Evolutionary conservation across 2,329 filamentous ascomycete genomes (phyloP).

Genomic region (Penicillium thymicola): DNA sequence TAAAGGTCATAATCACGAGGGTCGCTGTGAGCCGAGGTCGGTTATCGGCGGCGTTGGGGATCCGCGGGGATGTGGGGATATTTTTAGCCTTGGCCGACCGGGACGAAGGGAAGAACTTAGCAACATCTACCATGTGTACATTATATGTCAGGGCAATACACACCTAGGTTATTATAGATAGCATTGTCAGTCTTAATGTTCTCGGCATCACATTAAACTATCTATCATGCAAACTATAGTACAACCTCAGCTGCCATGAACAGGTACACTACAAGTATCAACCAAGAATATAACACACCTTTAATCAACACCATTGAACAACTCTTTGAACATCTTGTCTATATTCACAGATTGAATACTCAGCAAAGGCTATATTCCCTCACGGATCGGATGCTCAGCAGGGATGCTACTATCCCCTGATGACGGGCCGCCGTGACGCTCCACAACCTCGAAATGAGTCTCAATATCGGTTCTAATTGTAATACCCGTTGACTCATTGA

Average conservation of each 20-base stretch:
- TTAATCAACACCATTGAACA: neutral
- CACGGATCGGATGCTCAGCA: neutral
- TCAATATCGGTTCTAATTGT: conserved; percentile 10
- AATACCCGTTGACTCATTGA: neutral
- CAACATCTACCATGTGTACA: too few relatives aligned
- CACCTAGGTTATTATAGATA: neutral
- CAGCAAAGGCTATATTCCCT: neutral
- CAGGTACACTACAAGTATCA: neutral
- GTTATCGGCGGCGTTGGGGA: conserved; percentile 24
- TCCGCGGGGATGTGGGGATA: conserved; percentile 22
- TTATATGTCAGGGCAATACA: too few relatives aligned
- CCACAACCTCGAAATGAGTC: conserved; percentile 1
- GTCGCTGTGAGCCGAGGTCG: conserved; percentile 16
- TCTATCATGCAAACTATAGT: neutral
- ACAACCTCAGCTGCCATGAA: neutral
- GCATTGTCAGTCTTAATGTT: too few relatives aligned
- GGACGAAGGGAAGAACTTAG: neutral
- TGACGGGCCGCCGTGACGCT: neutral
- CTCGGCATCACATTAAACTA: neutral
- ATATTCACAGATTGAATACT: neutral
- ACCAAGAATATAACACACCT: neutral
- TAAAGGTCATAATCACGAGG: conserved; percentile 19
- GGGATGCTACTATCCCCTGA: neutral
- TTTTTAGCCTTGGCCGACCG: conserved; percentile 1
- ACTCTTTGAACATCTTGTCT: neutral